Evolutionary conservation across 1,139 yeast genomes (phyloP).

Genomic region (Arxiozyma slooffiae): DNA sequence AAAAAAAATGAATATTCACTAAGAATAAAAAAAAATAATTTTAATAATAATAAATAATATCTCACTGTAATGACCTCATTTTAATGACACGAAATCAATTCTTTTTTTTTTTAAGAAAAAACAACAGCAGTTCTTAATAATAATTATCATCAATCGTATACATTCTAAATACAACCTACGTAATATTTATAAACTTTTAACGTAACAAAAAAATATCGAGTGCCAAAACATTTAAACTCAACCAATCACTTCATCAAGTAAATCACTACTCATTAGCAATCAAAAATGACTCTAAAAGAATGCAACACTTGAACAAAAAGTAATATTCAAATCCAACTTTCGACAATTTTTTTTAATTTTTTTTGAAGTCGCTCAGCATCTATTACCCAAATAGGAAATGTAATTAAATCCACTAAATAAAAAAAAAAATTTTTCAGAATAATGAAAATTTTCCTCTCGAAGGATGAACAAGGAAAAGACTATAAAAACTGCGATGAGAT

Average conservation of each 20-base stretch:
- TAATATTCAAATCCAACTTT: no score
- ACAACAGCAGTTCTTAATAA: neutral
- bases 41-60: no score
- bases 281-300: no score
- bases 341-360: no score
- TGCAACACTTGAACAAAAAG: no score
- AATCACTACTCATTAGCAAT: no score
- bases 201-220: no score
- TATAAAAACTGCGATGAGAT: conserved; percentile 1
- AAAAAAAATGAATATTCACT: neutral
- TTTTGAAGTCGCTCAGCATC: neutral
- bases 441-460: neutral
- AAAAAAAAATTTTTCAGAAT: neutral
- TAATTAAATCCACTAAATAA: neutral
- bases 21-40: no score
- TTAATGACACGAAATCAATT: no score
- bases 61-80: neutral
- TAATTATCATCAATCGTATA: neutral
- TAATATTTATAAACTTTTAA: neutral
- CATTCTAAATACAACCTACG: neutral
- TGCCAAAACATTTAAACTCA: no score
- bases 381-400: neutral
- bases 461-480: neutral
- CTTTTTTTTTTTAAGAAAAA: no score
- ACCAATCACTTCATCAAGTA: no score